These are phyloP conservation scores for Suillus lakei DNA, from an alignment of 768 basidiomycete genomes.

Conservation along the genomic window DNA sequence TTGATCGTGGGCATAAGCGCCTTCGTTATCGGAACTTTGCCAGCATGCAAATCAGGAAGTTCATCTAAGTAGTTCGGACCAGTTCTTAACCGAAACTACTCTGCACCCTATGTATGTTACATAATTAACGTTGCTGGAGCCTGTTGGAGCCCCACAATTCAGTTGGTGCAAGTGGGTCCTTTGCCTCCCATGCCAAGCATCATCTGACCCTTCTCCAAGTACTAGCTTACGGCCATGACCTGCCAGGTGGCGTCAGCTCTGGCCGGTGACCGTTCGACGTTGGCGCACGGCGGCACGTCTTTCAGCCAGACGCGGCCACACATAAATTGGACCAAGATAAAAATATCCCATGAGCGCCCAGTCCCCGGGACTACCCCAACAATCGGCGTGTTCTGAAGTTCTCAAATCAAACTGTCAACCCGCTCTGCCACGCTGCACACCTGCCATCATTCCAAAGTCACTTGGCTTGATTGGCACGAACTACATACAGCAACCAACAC, in stretches of 20 bases:
- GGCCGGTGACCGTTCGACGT: not conserved
- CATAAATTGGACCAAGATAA: not conserved
- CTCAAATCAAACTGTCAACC: not conserved
- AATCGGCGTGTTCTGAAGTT: not conserved
- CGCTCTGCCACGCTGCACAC: not conserved
- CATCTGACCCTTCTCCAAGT: not conserved
- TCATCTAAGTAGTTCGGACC: not conserved
- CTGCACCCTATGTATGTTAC: not conserved
- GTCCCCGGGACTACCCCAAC: not conserved
- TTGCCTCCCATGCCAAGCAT: not conserved
- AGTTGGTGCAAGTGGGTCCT: not conserved
- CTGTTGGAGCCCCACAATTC: not conserved
- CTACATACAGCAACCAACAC: not conserved
- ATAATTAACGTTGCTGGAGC: not conserved
- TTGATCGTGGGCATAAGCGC: not conserved
- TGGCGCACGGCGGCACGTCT: not conserved
- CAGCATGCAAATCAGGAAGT: slow-evolving; percentile 6
- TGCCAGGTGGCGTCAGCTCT: not conserved
- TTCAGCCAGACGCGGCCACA: not conserved
- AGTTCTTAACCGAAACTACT: not conserved
- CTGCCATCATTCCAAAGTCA: not conserved
- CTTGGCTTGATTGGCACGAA: not conserved
- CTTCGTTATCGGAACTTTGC: not conserved
- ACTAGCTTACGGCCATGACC: not conserved
- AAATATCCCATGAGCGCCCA: not conserved